These are phyloP conservation scores for Aspergillus neotritici DNA, from an alignment of 2,329 filamentous ascomycete species.

Conservation along the genomic window DNA sequence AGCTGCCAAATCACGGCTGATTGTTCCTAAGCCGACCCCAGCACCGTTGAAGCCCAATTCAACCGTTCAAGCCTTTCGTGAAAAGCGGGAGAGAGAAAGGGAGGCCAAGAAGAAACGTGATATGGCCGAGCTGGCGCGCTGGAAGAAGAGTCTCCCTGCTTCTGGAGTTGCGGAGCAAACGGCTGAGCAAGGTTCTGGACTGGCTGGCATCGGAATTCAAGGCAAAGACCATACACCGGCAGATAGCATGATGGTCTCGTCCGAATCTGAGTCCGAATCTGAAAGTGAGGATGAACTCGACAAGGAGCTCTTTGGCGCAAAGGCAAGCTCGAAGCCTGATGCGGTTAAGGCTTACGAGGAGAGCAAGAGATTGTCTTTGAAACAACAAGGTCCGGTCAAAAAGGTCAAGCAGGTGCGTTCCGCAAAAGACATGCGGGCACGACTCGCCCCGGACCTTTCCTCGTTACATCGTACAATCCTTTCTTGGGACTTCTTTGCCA, in stretches of 20 bases:
- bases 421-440: constrained; percentile 87
- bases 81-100: constrained; percentile 67
- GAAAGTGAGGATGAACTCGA: constrained; percentile 73
- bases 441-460: constrained; percentile 82
- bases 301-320: constrained; percentile 59
- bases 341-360: constrained; percentile 44
- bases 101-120: constrained; percentile 70
- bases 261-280: constrained; percentile 57
- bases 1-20: constrained; percentile 20
- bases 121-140: constrained; percentile 63
- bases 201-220: constrained; percentile 64
- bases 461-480: constrained; percentile 79
- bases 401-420: constrained; percentile 76
- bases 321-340: constrained; percentile 34
- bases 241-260: constrained; percentile 85
- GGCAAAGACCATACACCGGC: constrained; percentile 72
- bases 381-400: constrained; percentile 68
- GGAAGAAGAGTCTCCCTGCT: constrained; percentile 52
- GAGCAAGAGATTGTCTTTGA: constrained; percentile 45
- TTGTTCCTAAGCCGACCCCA: constrained; percentile 22
- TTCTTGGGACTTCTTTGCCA: constrained; percentile 90
- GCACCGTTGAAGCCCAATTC: constrained; percentile 27
- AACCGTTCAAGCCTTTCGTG: constrained; percentile 57
- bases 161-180: constrained; percentile 51
- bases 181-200: constrained; percentile 71